Evolutionary conservation across 768 basidiomycete genomes (phyloP).

Genomic region (Collybia nuda): DNA sequence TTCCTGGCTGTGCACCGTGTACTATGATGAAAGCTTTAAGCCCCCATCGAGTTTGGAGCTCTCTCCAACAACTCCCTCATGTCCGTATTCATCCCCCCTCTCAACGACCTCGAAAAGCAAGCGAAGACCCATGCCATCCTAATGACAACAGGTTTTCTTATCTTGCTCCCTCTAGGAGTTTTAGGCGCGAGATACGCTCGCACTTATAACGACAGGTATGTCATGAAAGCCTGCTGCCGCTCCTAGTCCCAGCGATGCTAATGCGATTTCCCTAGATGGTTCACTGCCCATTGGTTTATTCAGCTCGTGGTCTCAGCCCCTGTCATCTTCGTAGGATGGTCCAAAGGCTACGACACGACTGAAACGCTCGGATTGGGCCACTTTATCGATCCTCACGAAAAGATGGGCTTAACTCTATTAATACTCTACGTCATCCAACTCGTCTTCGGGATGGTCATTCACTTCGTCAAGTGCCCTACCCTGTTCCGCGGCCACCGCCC

Average conservation of each 20-base stretch:
- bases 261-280: slow-evolving; percentile 38
- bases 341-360: slow-evolving; percentile 38
- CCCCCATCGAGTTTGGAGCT: background rate
- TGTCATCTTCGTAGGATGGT: slow-evolving; percentile 51
- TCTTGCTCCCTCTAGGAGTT: slow-evolving; percentile 58
- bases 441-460: slow-evolving; percentile 47
- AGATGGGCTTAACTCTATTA: slow-evolving; percentile 51
- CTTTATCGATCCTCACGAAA: slow-evolving; percentile 48
- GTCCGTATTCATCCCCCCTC: slow-evolving; percentile 10
- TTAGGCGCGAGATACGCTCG: slow-evolving; percentile 54
- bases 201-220: slow-evolving; percentile 47
- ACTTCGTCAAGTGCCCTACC: slow-evolving; percentile 47
- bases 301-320: slow-evolving; percentile 53
- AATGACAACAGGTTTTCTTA: slow-evolving; percentile 44
- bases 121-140: slow-evolving; percentile 51
- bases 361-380: slow-evolving; percentile 25
- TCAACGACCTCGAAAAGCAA: slow-evolving; percentile 29
- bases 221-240: slow-evolving; percentile 2
- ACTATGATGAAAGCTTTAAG: background rate
- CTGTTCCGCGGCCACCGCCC: slow-evolving; percentile 39
- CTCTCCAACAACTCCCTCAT: background rate
- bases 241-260: background rate
- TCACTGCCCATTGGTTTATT: slow-evolving; percentile 45
- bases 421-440: slow-evolving; percentile 54
- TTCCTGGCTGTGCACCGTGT: too few species aligned